Percentiles rank a stretch among this genome's conserved stretches.
Evolutionary conservation across 805 yeast genomes (phyloP).

Genomic region (Lachancea fermentati): DNA sequence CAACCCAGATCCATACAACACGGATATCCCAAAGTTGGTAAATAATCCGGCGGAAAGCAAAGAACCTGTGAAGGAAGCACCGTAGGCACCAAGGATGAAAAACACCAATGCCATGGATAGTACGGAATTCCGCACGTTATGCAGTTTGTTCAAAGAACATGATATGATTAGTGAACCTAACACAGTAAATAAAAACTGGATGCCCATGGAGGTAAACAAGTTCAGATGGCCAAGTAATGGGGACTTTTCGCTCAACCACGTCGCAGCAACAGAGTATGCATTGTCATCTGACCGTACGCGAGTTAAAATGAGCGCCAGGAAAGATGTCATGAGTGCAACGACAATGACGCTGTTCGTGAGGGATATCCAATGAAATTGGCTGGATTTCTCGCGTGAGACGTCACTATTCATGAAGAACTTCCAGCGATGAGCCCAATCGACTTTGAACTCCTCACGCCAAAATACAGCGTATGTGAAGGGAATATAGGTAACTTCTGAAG

Average conservation of each 20-base stretch:
- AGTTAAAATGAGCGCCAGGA: conserved; percentile 55
- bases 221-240: conserved; percentile 6
- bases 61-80: conserved; percentile 70
- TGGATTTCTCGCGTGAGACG: conserved; percentile 31
- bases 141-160: conserved; percentile 54
- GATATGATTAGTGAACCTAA: conserved; percentile 55
- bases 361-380: conserved; percentile 72
- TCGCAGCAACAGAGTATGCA: conserved; percentile 3
- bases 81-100: conserved; percentile 64
- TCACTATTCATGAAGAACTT: conserved; percentile 41
- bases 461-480: conserved; percentile 83
- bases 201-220: conserved; percentile 63
- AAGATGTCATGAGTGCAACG: conserved; percentile 51
- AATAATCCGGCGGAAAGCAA: conserved; percentile 37
- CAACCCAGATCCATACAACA: conserved; percentile 44
- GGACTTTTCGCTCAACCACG: conserved; percentile 3
- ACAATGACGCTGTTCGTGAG: conserved; percentile 66
- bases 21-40: conserved; percentile 23
- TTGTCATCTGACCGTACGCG: conserved; percentile 24
- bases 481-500: conserved; percentile 37
- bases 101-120: conserved; percentile 53
- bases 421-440: conserved; percentile 70
- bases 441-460: conserved; percentile 75
- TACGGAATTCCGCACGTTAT: conserved; percentile 62
- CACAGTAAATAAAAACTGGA: conserved; percentile 62